A percentile compares a stretch with the other conserved stretches of the same genome.
Conservation (phyloP, 2,329 filamentous ascomycete species). For the Fusarium temperatum region DNA sequence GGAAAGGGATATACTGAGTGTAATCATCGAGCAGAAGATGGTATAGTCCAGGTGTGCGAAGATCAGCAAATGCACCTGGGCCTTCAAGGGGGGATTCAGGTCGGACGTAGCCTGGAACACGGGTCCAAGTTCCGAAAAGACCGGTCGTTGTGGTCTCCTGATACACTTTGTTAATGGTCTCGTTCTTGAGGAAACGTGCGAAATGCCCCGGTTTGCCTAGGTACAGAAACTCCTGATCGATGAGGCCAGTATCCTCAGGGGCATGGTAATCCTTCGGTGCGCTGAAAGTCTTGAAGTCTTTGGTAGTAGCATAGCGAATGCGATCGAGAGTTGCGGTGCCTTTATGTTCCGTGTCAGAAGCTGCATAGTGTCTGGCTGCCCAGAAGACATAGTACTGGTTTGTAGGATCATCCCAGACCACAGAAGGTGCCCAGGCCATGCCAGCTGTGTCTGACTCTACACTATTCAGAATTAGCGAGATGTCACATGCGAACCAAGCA, state of each 20-base stretch:
- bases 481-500: fast-evolving
- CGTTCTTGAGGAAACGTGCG: conserved; percentile 61
- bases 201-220: conserved; percentile 53
- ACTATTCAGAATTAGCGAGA: conserved; percentile 27
- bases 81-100: conserved; percentile 48
- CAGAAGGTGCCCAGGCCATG: conserved; percentile 52
- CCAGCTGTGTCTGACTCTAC: conserved; percentile 48
- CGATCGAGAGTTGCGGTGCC: conserved; percentile 51
- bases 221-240: conserved; percentile 59
- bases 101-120: conserved; percentile 49
- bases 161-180: conserved; percentile 58
- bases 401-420: conserved; percentile 47
- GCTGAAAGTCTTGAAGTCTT: conserved; percentile 60
- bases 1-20: conserved; percentile 55
- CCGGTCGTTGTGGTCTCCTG: conserved; percentile 56
- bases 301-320: conserved; percentile 61
- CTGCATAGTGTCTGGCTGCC: conserved; percentile 55
- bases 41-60: conserved; percentile 46
- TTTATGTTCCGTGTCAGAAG: conserved; percentile 55
- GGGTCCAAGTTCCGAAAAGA: conserved; percentile 58
- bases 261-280: conserved; percentile 56
- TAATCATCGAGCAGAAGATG: conserved; percentile 58
- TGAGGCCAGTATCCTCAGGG: conserved; percentile 52
- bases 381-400: conserved; percentile 59
- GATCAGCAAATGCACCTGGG: conserved; percentile 50